phyloP scores from a whole-genome alignment of 495 filamentous ascomycete species.

The Neurospora tetraspora region DNA sequence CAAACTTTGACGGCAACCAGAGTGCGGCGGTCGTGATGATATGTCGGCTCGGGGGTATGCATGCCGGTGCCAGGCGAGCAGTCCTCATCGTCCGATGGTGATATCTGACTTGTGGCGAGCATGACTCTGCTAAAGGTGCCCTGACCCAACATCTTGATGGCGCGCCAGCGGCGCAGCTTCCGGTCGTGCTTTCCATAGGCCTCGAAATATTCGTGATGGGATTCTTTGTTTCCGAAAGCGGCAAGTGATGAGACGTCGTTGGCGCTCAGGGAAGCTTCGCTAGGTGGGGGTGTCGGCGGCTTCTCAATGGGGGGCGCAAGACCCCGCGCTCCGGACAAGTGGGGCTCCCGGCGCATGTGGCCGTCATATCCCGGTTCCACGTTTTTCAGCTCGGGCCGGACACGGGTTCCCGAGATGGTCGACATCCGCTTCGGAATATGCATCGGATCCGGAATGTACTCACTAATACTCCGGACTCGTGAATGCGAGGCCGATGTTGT shows the following conservation, averaged over 20 bases:
- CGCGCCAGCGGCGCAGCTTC: conserved; percentile 58
- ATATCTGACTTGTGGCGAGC: conserved; percentile 57
- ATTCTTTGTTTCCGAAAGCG: conserved; percentile 21
- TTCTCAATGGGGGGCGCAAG: conserved; percentile 44
- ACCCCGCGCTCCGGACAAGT: conserved; percentile 69
- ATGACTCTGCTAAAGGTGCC: conserved; percentile 94
- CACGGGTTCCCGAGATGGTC: conserved; percentile 53
- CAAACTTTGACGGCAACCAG: conserved; percentile 94
- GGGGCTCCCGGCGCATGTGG: conserved; percentile 66
- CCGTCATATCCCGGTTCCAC: conserved; percentile 28
- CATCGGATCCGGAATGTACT: conserved; percentile 67
- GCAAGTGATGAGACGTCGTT: conserved; percentile 22
- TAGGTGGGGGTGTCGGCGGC: conserved; percentile 66
- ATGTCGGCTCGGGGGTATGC: conserved; percentile 9
- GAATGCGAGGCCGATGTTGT: conserved; percentile 30
- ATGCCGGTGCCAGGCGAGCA: conserved; percentile 10
- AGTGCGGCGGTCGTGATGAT: conserved; percentile 33
- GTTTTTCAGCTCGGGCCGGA: conserved; percentile 37
- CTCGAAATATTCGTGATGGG: conserved; percentile 49
- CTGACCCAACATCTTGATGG: conserved; percentile 71
- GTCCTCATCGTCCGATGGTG: conserved; percentile 34
- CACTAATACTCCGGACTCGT: conserved; percentile 76
- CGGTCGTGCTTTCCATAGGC: conserved; percentile 47
- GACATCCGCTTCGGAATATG: conserved; percentile 59
- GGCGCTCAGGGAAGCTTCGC: conserved; percentile 44